These are phyloP conservation scores for Drechslerella stenobrocha DNA, from an alignment of 2,329 filamentous ascomycete species.

Conservation along the genomic window DNA sequence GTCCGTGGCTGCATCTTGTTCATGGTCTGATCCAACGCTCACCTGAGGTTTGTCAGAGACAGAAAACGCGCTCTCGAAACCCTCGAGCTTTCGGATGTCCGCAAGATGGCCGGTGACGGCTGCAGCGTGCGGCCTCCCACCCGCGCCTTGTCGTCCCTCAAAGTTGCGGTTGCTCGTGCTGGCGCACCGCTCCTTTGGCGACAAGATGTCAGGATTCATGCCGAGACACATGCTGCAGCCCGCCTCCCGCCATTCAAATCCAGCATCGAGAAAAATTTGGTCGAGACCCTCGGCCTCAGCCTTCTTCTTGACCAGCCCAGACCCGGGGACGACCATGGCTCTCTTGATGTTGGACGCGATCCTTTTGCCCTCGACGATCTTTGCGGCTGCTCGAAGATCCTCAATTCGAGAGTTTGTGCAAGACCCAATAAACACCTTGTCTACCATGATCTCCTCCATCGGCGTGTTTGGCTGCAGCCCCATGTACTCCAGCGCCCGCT, in stretches of 20 bases:
- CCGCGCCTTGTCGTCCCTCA: constrained; percentile 90
- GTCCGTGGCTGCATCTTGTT: constrained; percentile 59
- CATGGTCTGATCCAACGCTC: constrained; percentile 64
- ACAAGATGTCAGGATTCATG: constrained; percentile 98
- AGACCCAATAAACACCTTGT: constrained; percentile 97
- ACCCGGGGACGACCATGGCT: constrained; percentile 95
- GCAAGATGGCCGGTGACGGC: constrained; percentile 87
- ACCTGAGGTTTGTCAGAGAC: constrained; percentile 64
- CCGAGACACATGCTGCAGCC: constrained; percentile 99
- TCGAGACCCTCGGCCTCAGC: constrained; percentile 91
- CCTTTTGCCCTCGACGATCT: constrained; percentile 83
- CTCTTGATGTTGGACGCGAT: constrained; percentile 85
- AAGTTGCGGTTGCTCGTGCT: constrained; percentile 98
- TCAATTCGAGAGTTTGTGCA: constrained; percentile 98
- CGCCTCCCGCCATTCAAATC: constrained; percentile 97
- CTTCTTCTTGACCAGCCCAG: constrained; percentile 87
- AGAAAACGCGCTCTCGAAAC: constrained; percentile 60
- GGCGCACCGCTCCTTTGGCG: constrained; percentile 88
- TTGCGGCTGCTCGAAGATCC: constrained; percentile 84
- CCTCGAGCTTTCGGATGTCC: constrained; percentile 79
- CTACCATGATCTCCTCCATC: constrained; percentile 87
- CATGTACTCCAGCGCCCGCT: constrained; percentile 92
- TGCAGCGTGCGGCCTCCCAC: constrained; percentile 85
- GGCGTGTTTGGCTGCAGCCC: constrained; percentile 80
- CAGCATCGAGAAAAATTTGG: constrained; percentile 86